Evolutionary conservation across 2,329 filamentous ascomycete genomes (phyloP), one percentile per base, ranked within the genome.

Genomic region (Ambrosiella xylebori): DNA sequence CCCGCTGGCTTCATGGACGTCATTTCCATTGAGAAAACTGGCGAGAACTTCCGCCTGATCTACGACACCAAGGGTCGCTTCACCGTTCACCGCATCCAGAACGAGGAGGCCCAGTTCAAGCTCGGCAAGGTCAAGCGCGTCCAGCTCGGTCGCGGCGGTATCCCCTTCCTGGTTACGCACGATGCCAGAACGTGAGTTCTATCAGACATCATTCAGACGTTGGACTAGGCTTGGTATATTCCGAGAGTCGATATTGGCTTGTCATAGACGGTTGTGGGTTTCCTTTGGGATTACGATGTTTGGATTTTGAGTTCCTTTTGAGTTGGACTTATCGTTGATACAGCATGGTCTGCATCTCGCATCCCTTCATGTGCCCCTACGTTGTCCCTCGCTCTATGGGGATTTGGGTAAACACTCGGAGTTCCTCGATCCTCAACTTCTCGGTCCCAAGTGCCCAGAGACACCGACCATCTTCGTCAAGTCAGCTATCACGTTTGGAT

Each of bases 141-240:
- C 64, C 93, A 98, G 82, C 84, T 98, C 70, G 93, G 93, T 81
- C 91, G 89, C 78, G 94, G 93, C 78, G 93, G 90, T 81, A 95
- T 98, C 85, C 93, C 93, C 94, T 98, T 95, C 90, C 96, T 97
- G 89, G 93, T 98, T 88, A 98, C 93, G 90, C 93, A 98, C 88
- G 93, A 98, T 93, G 93, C 93, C 79, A 86, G 93, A 89, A 98
- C 93, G 91, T 98, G 81, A 95, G 91, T 97, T 86, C 82, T 85
- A 78, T 82, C 78, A 81, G 78, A 86, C 86, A 88, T 96, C 90
- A 93, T 90, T 96, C 91, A 96, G 91, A 85, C 91, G 91, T 96
- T 96, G 91, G 88, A 91, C 88, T 88, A 94, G 93, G 87, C 81
- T 95, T 93, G 95, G 89, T 89, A 71, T 76, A 79, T 77, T 74